Evolutionary conservation across 345 rosid genomes (phyloP), one percentile per base, ranked within the genome.

Genomic region (Gossypium mustelinum): DNA sequence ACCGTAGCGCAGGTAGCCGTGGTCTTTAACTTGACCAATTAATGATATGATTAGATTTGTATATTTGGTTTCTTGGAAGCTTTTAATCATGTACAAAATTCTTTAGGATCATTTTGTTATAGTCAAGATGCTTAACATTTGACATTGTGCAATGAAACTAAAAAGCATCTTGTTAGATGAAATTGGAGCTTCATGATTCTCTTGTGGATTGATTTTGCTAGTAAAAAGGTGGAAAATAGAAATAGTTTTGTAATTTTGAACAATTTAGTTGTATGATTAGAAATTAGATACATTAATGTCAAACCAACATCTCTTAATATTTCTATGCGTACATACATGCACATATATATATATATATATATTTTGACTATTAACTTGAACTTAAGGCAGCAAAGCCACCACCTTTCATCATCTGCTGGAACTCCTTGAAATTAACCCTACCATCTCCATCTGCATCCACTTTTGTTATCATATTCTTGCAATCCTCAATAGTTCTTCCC

Each of bases 341-440:
- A 4, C 6, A 11, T 2, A 47, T 2, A n/a, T 18, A 7, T 45
- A 47, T 11, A 47, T 18, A 7, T 55, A 7, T 55, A 0, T 55
- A 2, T 3, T 11, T 12, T 29, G 4, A 18, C 4, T 0, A 2
- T 14, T 74, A 83, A 76, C 70, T 44, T 61, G 88, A 89, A 45
- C 76, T 86, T 57, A 94, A 77, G 24, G 97, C 95, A 61, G 98
- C 95, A 69, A 92, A 91, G 8, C 98, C 97, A 13, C 89, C 90
- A 25, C 90, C 90, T 78, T 89, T 89, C 92, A 90, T 94, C 98
- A 92, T 94, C 78, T 91, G 97, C 76, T 82, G 86, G 84, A 95
- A 92, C 68, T 93, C 98, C 76, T 91, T 16, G 13, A 58, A 58
- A 24, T 58, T 58, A 58, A 58, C 34, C 34, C 34, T 58, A 22